Evolutionary conservation across 139 green algal genomes (phyloP).

Genomic region (Nannochloris sp.): DNA sequence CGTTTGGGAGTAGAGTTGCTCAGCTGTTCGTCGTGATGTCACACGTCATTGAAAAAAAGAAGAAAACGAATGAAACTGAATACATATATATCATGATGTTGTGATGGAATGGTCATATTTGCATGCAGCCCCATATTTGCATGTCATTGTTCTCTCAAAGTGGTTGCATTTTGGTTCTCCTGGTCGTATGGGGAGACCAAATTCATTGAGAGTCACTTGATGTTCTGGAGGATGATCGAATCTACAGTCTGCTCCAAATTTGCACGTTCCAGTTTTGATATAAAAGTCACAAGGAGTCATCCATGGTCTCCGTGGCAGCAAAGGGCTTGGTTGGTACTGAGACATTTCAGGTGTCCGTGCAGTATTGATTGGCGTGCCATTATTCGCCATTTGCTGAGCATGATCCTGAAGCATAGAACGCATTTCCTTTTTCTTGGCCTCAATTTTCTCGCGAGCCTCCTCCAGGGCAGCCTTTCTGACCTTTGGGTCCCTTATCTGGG

Average conservation of each 20-base stretch:
- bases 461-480: not conserved
- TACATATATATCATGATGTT: not conserved
- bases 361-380: too few relatives aligned
- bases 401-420: not conserved
- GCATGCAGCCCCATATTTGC: slow-evolving; percentile 84
- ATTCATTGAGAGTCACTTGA: slow-evolving; percentile 47
- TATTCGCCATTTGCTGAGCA: not conserved
- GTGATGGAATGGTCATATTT: slow-evolving; percentile 82
- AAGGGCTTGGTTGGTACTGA: not conserved
- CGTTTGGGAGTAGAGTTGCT: slow-evolving; percentile 66
- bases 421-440: not conserved
- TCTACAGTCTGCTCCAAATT: slow-evolving; percentile 69
- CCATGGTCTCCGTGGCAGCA: slow-evolving; percentile 56
- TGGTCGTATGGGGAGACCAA: slow-evolving; percentile 57
- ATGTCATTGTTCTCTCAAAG: slow-evolving; percentile 71
- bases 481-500: not conserved
- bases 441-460: not conserved
- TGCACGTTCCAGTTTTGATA: slow-evolving; percentile 79
- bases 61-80: too few relatives aligned
- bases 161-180: slow-evolving; percentile 67
- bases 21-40: too few relatives aligned
- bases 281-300: slow-evolving; percentile 79
- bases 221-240: slow-evolving; percentile 80
- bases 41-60: too few relatives aligned
- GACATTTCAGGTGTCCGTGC: too few relatives aligned